Percentiles rank a stretch among this genome's conserved stretches.
phyloP scores from a whole-genome alignment of 1,139 yeast genomes.

The Suhomyces bokatorum region DNA sequence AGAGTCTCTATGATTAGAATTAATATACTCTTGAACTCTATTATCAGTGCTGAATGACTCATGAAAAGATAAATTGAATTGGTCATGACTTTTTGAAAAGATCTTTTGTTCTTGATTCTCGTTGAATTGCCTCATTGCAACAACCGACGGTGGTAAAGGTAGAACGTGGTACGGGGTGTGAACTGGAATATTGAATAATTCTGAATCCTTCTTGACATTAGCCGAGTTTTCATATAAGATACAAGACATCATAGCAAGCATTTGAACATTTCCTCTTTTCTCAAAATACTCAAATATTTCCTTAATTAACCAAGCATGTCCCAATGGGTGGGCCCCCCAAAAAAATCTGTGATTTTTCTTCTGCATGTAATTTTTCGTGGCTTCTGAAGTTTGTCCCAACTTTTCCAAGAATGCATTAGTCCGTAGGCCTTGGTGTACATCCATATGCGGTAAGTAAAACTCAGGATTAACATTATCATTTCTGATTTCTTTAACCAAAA shows the following conservation, averaged over 20 bases:
- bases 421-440: constrained; percentile 9
- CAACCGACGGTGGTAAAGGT: constrained; percentile 35
- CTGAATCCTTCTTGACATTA: constrained; percentile 21
- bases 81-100: constrained; percentile 9
- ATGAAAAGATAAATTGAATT: constrained; percentile 10
- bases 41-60: constrained; percentile 14
- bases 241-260: constrained; percentile 89
- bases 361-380: constrained; percentile 19
- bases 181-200: constrained; percentile 38
- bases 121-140: constrained; percentile 20
- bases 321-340: constrained; percentile 87
- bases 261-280: constrained; percentile 66
- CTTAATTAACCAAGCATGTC: constrained; percentile 67
- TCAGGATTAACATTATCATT: constrained; percentile 16
- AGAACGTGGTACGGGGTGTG: constrained; percentile 48
- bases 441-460: constrained; percentile 8
- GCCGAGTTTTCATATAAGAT: constrained; percentile 49
- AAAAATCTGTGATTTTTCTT: constrained; percentile 37
- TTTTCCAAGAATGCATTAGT: constrained; percentile 21
- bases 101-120: constrained; percentile 9
- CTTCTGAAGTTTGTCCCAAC: constrained; percentile 19
- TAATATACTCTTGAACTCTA: constrained; percentile 11
- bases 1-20: constrained; percentile 17
- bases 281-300: constrained; percentile 70
- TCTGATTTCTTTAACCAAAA: constrained; percentile 36